These are phyloP conservation scores for Hygrocybe coccinea DNA, from an alignment of 768 basidiomycete species.

Conservation along the genomic window DNA sequence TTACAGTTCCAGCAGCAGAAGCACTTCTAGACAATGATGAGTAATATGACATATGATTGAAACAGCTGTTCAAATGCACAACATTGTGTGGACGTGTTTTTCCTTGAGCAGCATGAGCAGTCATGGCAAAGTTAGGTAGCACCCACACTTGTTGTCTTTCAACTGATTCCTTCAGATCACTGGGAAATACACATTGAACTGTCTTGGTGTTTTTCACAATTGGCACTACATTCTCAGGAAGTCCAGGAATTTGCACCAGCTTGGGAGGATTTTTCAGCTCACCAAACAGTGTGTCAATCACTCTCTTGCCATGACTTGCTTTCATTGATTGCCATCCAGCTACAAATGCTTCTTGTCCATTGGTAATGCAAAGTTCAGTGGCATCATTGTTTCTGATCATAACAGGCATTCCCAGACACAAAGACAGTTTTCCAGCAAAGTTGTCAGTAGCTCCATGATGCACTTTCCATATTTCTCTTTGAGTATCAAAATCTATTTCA, in stretches of 20 bases:
- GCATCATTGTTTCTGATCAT: conserved; percentile 31
- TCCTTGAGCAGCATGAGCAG: conserved; percentile 27
- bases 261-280: conserved; percentile 9
- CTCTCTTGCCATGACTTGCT: conserved; percentile 21
- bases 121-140: conserved; percentile 25
- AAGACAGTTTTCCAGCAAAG: conserved; percentile 24
- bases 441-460: conserved; percentile 22
- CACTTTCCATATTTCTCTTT: conserved; percentile 20
- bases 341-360: conserved; percentile 29
- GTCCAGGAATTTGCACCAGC: conserved; percentile 3
- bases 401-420: conserved; percentile 33
- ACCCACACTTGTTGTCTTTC: conserved; percentile 21
- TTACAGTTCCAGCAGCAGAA: conserved; percentile 21
- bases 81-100: conserved; percentile 26
- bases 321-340: conserved; percentile 20
- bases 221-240: conserved; percentile 14
- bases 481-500: conserved; percentile 8
- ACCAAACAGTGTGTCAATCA: conserved; percentile 11
- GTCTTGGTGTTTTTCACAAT: conserved; percentile 5
- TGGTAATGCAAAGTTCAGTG: conserved; percentile 7
- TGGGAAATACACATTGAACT: conserved; percentile 12
- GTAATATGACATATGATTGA: not conserved
- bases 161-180: conserved; percentile 11
- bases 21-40: not conserved
- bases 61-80: conserved; percentile 23